Percentiles rank a stretch among this genome's conserved stretches.
These are phyloP conservation scores for Mucor racemosus DNA, from an alignment of 371 early-diverging fungal species.

Conservation along the genomic window DNA sequence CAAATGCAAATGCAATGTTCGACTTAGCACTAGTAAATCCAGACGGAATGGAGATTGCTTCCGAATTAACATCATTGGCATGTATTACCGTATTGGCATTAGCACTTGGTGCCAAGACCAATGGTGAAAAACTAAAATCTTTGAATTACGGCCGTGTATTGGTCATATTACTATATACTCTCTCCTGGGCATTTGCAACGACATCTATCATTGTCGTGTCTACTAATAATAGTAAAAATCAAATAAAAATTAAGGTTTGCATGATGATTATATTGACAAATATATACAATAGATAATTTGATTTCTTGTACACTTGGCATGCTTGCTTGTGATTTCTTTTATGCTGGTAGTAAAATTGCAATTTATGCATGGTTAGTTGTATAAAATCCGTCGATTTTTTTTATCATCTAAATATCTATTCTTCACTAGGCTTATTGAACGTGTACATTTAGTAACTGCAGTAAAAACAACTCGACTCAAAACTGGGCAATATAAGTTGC, in stretches of 20 bases:
- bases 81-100: conserved; percentile 48
- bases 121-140: conserved; percentile 37
- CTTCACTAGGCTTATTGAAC: conserved; percentile 45
- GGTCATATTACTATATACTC: conserved; percentile 42
- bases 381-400: background rate
- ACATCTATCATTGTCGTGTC: conserved; percentile 46
- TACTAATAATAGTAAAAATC: conserved; percentile 47
- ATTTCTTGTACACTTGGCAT: conserved; percentile 53
- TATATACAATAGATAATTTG: conserved; percentile 33
- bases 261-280: background rate
- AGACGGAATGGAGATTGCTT: conserved; percentile 40
- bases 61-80: conserved; percentile 43
- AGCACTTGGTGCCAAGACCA: conserved; percentile 47
- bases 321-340: conserved; percentile 51
- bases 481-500: conserved; percentile 50
- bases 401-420: background rate
- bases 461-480: conserved; percentile 48
- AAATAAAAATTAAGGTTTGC: background rate
- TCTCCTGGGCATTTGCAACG: conserved; percentile 51
- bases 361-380: conserved; percentile 50
- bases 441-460: conserved; percentile 51
- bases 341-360: conserved; percentile 53
- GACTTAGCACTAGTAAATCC: conserved; percentile 28
- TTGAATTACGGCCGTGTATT: conserved; percentile 48
- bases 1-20: background rate